Conservation (phyloP, 768 basidiomycete species). For the Leccinum uliginosum region DNA sequence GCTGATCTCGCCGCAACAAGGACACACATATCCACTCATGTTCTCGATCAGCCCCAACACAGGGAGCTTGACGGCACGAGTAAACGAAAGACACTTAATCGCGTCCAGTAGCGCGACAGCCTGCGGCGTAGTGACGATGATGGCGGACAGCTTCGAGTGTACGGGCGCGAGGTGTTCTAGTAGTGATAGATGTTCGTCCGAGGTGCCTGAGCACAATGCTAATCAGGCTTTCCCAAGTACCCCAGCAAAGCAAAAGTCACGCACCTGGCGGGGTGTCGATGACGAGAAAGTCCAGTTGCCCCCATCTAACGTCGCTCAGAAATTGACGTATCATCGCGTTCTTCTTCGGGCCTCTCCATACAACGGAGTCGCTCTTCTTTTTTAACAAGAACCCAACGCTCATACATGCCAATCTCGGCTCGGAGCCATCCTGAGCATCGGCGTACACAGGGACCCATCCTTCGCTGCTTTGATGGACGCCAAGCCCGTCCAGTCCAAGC, state of each 20-base stretch:
- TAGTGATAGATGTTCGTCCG: slow-evolving; percentile 96
- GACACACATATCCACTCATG: slow-evolving; percentile 98
- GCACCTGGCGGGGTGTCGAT: slow-evolving; percentile 96
- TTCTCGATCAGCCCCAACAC: slow-evolving; percentile 94
- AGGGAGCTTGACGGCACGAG: slow-evolving; percentile 78
- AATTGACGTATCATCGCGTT: slow-evolving; percentile 98
- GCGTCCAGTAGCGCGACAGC: slow-evolving; percentile 94
- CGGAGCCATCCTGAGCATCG: slow-evolving; percentile 51
- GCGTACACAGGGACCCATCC: slow-evolving; percentile 99
- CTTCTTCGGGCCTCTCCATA: slow-evolving; percentile 99
- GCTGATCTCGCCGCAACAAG: slow-evolving; percentile 93
- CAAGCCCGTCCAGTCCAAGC: slow-evolving; percentile 83
- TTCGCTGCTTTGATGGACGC: slow-evolving; percentile 88
- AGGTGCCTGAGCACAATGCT: slow-evolving; percentile 65
- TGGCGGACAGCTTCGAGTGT: slow-evolving; percentile 69
- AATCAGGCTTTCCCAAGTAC: slow-evolving; percentile 4
- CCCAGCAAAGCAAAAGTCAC: slow-evolving; percentile 20
- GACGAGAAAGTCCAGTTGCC: slow-evolving; percentile 85
- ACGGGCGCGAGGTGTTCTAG: slow-evolving; percentile 90
- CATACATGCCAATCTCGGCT: slow-evolving; percentile 85
- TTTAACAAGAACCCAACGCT: slow-evolving; percentile 93
- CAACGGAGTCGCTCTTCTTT: slow-evolving; percentile 87
- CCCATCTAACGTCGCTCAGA: slow-evolving; percentile 92
- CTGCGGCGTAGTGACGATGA: slow-evolving; percentile 97
- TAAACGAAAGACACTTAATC: slow-evolving; percentile 95